Evolutionary conservation across 352 stramenopile species (phyloP).

Genomic region (Thalassiosira allenii): DNA sequence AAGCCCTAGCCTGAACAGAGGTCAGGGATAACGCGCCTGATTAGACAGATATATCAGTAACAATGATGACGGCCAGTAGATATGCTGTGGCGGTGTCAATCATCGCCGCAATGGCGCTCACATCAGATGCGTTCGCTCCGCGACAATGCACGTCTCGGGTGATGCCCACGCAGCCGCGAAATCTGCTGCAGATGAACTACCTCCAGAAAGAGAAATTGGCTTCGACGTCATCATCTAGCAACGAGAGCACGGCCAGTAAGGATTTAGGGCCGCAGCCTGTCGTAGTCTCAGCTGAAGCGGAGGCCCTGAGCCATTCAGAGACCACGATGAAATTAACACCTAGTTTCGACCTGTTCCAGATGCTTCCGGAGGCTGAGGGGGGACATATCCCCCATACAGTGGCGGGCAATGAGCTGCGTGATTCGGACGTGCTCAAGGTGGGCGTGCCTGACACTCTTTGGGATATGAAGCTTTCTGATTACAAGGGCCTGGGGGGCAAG

Average conservation of each 20-base stretch:
- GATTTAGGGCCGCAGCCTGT: constrained; percentile 59
- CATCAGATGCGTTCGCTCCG: constrained; percentile 35
- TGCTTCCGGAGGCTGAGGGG: constrained; percentile 76
- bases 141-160: constrained; percentile 25
- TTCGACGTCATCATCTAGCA: too few species aligned
- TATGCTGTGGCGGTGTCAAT: constrained; percentile 29
- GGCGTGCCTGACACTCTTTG: constrained; percentile 61
- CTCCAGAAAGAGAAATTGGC: constrained; percentile 42
- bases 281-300: constrained; percentile 78
- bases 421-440: constrained; percentile 65
- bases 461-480: constrained; percentile 68
- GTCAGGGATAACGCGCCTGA: too few species aligned
- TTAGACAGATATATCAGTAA: too few species aligned
- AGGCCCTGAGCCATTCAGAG: constrained; percentile 78
- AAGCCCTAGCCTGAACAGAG: too few species aligned
- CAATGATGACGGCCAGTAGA: too few species aligned
- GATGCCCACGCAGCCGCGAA: constrained; percentile 13
- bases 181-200: constrained; percentile 53
- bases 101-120: constrained; percentile 9
- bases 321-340: constrained; percentile 86
- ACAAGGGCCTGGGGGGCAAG: constrained; percentile 62
- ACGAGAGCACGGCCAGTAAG: constrained; percentile 27
- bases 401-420: constrained; percentile 71
- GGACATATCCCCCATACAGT: constrained; percentile 56
- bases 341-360: constrained; percentile 84